Base-by-base conservation (phyloP, 1,284 basidiomycete species). In the Moesziomyces sp. region DNA sequence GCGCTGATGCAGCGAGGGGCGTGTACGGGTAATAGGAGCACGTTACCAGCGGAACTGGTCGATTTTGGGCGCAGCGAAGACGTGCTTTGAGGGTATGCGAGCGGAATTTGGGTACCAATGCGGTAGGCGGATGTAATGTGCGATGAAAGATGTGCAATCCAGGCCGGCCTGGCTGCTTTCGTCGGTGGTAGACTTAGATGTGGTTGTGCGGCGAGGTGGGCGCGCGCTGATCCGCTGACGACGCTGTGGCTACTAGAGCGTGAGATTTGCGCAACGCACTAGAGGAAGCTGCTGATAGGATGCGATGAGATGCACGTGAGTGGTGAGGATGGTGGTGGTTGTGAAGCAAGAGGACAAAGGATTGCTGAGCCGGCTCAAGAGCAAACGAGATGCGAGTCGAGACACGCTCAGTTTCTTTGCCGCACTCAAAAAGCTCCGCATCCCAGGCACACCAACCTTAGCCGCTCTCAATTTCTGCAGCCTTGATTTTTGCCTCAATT, bases 361-460 rank as follows among this genome's bases (percentile, higher is more conserved):
- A 40, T 45, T 44, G 38, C 47, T 44, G 42, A 35, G 43, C 34
- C 46, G 13, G 21, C 38, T 52, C 52, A 19, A 43, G 46, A 46
- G 30, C 28, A 26, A 50, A 28, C 13, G 30, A 34, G 30, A 34
- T 34, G 6, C 19, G 44, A 23, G 21, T 13, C n/a, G 5, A 45
- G 19, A 5, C 30, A 13, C 30, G 24, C 44, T 21, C 19, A 21
- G 19, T 13, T 24, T 11, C 19, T 24, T 14, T 46, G 26, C 24
- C 19, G 38, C 16, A 40, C 16, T n/a, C 16, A 18, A 40, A 40
- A 40, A 40, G 14, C 38, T 40, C 38, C 38, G 38, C 38, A 40
- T 40, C 38, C 38, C 38, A 40, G 38, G 38, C 38, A 18, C 38
- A 6, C 38, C 38, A 42, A 24, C 28, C 18, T 18, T 7, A 13